phyloP scores from a whole-genome alignment of 805 yeast species.

The Candida incommunis region DNA sequence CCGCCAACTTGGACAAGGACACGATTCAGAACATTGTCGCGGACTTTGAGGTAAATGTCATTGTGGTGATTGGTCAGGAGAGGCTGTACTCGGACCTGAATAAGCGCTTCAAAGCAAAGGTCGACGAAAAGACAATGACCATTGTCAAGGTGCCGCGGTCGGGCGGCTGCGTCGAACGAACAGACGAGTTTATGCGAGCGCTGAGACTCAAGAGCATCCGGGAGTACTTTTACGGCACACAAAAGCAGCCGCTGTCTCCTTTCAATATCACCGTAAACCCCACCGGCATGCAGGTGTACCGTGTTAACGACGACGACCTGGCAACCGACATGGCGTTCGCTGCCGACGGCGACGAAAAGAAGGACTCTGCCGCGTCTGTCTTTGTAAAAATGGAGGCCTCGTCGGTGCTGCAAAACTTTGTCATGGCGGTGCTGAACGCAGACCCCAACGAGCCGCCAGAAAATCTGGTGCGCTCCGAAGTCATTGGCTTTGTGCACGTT shows the following conservation, averaged over 20 bases:
- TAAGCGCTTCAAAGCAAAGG: slow-evolving; percentile 23
- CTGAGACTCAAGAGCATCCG: slow-evolving; percentile 63
- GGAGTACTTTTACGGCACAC: slow-evolving; percentile 81
- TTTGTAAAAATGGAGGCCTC: slow-evolving; percentile 25
- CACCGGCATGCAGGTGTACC: slow-evolving; percentile 45
- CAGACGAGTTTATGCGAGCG: slow-evolving; percentile 53
- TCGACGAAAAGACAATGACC: slow-evolving; percentile 15
- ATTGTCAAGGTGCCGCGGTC: slow-evolving; percentile 54
- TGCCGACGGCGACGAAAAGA: slow-evolving; percentile 14
- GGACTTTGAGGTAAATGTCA: slow-evolving; percentile 42
- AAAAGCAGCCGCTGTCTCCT: slow-evolving; percentile 56
- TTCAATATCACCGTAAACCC: slow-evolving; percentile 65
- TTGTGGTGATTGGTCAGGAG: slow-evolving; percentile 69
- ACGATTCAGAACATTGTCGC: slow-evolving; percentile 43
- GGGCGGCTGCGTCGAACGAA: slow-evolving; percentile 66
- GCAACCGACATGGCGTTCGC: slow-evolving; percentile 19
- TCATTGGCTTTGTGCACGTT: slow-evolving; percentile 68
- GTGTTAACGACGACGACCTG: slow-evolving; percentile 26
- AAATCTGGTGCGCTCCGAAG: slow-evolving; percentile 38
- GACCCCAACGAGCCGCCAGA: slow-evolving; percentile 32
- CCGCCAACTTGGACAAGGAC: slow-evolving; percentile 27
- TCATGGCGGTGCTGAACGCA: slow-evolving; percentile 51
- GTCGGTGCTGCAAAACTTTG: slow-evolving; percentile 49
- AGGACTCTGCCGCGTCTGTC: slow-evolving; percentile 17
- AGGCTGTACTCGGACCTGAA: slow-evolving; percentile 48